phyloP scores from a whole-genome alignment of 2,329 filamentous ascomycete species.

The Ceratocystis papillata region DNA sequence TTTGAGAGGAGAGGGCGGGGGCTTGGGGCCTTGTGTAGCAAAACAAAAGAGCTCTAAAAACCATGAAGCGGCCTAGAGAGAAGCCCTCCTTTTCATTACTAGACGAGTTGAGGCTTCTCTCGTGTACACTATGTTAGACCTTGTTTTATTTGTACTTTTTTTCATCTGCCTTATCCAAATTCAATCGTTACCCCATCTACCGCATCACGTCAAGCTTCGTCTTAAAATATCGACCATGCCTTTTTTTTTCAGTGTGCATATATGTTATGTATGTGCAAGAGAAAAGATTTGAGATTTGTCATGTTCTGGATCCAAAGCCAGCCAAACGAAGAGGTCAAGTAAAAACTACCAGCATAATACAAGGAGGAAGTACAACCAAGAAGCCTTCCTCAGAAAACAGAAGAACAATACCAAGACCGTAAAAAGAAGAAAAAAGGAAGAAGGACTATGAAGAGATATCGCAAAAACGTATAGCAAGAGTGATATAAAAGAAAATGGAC shows the following conservation, averaged over 20 bases:
- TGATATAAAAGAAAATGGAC: not conserved
- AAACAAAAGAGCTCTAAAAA: not conserved
- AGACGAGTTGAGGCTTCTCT: conserved; percentile 8
- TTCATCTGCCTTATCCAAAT: not conserved
- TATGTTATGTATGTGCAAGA: not conserved
- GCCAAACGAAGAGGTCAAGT: not conserved
- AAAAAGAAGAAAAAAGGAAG: not conserved
- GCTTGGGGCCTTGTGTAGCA: not conserved
- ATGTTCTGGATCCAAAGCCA: not conserved
- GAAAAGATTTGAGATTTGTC: conserved; percentile 6
- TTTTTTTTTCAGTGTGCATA: no score
- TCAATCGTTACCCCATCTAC: not conserved
- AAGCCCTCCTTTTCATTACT: not conserved
- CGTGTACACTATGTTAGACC: conserved; percentile 24
- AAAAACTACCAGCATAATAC: conserved; percentile 12
- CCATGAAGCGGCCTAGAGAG: conserved; percentile 1
- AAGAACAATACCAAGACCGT: not conserved
- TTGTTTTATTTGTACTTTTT: conserved; percentile 23
- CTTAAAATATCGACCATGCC: no score
- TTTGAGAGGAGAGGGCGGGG: not conserved
- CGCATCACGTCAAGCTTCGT: not conserved
- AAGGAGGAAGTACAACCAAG: conserved; percentile 4
- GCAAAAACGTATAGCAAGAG: not conserved
- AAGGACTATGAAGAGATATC: not conserved
- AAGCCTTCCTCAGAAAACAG: conserved; percentile 11